Evolutionary conservation across 495 filamentous ascomycete species (phyloP).

Genomic region (Penicillium fimorum): DNA sequence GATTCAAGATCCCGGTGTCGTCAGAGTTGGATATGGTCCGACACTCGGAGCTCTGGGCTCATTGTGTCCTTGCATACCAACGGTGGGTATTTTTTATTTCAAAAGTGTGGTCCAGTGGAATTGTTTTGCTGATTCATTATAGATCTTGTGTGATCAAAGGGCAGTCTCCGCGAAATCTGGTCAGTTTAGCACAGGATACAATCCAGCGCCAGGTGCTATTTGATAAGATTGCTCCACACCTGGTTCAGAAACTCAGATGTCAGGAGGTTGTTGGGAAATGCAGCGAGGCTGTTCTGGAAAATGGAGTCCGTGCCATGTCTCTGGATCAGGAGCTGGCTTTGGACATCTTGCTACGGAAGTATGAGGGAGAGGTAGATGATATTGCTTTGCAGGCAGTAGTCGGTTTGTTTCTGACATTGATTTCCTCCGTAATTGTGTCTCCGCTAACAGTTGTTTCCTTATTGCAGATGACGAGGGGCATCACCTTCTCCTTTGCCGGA

Average conservation of each 20-base stretch:
- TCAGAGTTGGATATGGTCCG: slow-evolving; percentile 38
- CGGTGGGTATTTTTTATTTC: slow-evolving; percentile 22
- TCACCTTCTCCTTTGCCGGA: slow-evolving; percentile 29
- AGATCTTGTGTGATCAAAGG: slow-evolving; percentile 42
- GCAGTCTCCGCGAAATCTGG: slow-evolving; percentile 33
- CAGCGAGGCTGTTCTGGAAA: slow-evolving; percentile 34
- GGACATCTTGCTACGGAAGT: slow-evolving; percentile 36
- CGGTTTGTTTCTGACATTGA: slow-evolving; percentile 21
- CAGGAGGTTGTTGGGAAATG: slow-evolving; percentile 38
- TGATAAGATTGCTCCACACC: slow-evolving; percentile 30
- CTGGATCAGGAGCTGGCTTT: slow-evolving; percentile 39
- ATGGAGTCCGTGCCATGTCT: slow-evolving; percentile 40
- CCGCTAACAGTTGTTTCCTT: neutral
- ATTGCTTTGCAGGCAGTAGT: slow-evolving; percentile 31
- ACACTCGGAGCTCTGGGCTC: slow-evolving; percentile 45
- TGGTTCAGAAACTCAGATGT: slow-evolving; percentile 37
- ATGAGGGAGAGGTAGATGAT: slow-evolving; percentile 36
- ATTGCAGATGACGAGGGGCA: slow-evolving; percentile 35
- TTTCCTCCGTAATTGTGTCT: neutral
- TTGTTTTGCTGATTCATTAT: neutral
- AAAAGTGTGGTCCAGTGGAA: neutral
- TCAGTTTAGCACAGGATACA: slow-evolving; percentile 36
- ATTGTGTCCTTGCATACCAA: slow-evolving; percentile 43
- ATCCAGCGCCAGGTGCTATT: slow-evolving; percentile 34
- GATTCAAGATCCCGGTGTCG: slow-evolving; percentile 32